Base-by-base conservation (phyloP, 73 alveolate genomes). In the Effrenium voratum region DNA sequence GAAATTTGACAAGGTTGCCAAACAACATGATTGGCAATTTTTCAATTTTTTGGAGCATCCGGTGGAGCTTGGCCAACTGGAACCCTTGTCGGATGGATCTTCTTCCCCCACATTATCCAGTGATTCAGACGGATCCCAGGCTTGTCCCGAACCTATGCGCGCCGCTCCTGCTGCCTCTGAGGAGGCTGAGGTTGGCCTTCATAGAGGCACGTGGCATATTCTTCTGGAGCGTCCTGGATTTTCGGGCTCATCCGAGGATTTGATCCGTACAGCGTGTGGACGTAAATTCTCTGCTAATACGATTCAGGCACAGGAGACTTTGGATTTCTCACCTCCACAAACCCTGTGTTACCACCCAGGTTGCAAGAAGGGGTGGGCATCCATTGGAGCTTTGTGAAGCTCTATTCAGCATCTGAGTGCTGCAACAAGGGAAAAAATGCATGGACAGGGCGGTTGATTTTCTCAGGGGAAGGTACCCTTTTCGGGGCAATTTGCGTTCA, bases 351-450 rank as follows among this genome's bases (percentile, higher is more conserved):
- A 32, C 19, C 76, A 63, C 30, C 40, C 40, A 24, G 76, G 76
- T 38, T 63, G 76, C 76, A 63, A 63, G 76, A 63, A 63, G 30
- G 76, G 40, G 76, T 63, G n/a, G n/a, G n/a, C n/a, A n/a, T n/a
- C n/a, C n/a, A n/a, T n/a, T n/a, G n/a, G n/a, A n/a, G n/a, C n/a
- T n/a, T n/a, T n/a, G n/a, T n/a, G n/a, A n/a, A n/a, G n/a, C n/a
- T n/a, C n/a, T n/a, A n/a, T n/a, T n/a, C n/a, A n/a, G n/a, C n/a
- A n/a, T n/a, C n/a, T n/a, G n/a, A n/a, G n/a, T n/a, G n/a, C n/a
- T n/a, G n/a, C n/a, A n/a, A n/a, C n/a, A n/a, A n/a, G n/a, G n/a
- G n/a, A n/a, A n/a, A n/a, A n/a, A n/a, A n/a, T n/a, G n/a, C n/a
- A n/a, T n/a, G n/a, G n/a, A n/a, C n/a, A n/a, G n/a, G n/a, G n/a